phyloP scores from a whole-genome alignment of 2,329 filamentous ascomycete genomes.

The Boeremia exigua region DNA sequence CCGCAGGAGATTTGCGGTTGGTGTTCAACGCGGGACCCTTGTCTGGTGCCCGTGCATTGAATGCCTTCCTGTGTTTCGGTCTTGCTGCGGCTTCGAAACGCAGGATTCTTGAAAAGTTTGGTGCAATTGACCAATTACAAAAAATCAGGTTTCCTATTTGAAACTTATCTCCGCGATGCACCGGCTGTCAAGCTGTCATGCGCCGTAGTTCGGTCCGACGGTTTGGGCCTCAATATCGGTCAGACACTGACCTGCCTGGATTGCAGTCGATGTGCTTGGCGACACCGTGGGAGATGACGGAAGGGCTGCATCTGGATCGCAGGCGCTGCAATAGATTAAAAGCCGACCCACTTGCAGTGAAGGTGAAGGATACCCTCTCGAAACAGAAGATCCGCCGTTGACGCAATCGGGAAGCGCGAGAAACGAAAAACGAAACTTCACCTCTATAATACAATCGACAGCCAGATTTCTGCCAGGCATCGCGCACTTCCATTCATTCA shows the following conservation, averaged over 20 bases:
- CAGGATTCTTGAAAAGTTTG: constrained; percentile 5
- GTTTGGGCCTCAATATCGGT: constrained; percentile 10
- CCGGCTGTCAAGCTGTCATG: constrained; percentile 3
- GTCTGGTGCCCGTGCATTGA: constrained; percentile 7
- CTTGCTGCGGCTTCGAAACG: constrained; percentile 6
- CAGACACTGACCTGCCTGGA: constrained; percentile 17
- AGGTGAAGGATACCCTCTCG: constrained; percentile 1
- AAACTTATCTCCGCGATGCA: constrained; percentile 3
- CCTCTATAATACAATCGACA: constrained; percentile 2
- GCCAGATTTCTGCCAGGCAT: not conserved
- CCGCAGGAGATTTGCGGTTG: constrained; percentile 1
- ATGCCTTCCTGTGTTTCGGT: constrained; percentile 6
- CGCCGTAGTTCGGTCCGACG: constrained; percentile 11
- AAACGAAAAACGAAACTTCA: too few species aligned
- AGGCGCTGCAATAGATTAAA: constrained; percentile 7
- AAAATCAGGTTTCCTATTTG: constrained; percentile 6
- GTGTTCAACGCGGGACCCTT: constrained; percentile 1
- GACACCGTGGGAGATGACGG: constrained; percentile 7
- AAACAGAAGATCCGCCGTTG: not conserved
- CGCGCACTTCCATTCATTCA: constrained; percentile 5
- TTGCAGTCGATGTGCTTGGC: constrained; percentile 12
- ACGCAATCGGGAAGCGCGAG: not conserved
- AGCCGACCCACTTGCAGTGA: constrained; percentile 9
- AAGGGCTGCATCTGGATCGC: constrained; percentile 10
- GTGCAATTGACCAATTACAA: constrained; percentile 8